Percentiles rank a stretch among this genome's conserved stretches.
phyloP scores from a whole-genome alignment of 148 eudicot species.

The Dianthus caryophyllus region DNA sequence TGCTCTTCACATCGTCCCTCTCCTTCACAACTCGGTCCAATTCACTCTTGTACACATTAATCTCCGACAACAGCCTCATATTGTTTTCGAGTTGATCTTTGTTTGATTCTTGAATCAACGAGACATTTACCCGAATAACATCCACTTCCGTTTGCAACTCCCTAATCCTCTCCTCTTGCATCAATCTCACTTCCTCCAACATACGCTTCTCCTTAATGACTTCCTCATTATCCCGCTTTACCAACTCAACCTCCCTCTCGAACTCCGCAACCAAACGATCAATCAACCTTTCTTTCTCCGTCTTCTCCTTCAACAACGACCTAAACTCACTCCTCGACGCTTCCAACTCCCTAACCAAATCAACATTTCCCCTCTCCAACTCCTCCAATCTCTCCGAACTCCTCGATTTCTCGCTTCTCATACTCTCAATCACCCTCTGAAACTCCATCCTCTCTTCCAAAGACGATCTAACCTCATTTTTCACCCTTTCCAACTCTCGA shows the following conservation, averaged over 20 bases:
- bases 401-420: conserved; percentile 6
- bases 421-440: background rate
- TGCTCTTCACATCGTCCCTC: conserved; percentile 40
- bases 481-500: conserved; percentile 27
- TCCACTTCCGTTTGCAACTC: conserved; percentile 33
- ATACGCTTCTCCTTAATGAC: conserved; percentile 32
- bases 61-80: conserved; percentile 32
- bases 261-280: conserved; percentile 20
- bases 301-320: background rate
- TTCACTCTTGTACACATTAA: conserved; percentile 23
- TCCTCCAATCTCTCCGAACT: conserved; percentile 28
- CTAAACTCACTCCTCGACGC: conserved; percentile 31
- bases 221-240: conserved; percentile 20
- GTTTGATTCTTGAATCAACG: conserved; percentile 29
- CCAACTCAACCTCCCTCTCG: conserved; percentile 25
- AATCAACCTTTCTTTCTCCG: background rate
- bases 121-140: conserved; percentile 25
- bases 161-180: conserved; percentile 32
- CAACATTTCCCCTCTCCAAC: conserved; percentile 2
- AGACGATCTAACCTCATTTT: conserved; percentile 25
- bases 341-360: conserved; percentile 16
- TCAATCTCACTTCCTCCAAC: conserved; percentile 36
- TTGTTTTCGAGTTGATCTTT: conserved; percentile 27
- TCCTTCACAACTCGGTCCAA: conserved; percentile 34
- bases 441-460: background rate